phyloP scores from a whole-genome alignment of 805 yeast genomes.

The Ogataea haglerorum region DNA sequence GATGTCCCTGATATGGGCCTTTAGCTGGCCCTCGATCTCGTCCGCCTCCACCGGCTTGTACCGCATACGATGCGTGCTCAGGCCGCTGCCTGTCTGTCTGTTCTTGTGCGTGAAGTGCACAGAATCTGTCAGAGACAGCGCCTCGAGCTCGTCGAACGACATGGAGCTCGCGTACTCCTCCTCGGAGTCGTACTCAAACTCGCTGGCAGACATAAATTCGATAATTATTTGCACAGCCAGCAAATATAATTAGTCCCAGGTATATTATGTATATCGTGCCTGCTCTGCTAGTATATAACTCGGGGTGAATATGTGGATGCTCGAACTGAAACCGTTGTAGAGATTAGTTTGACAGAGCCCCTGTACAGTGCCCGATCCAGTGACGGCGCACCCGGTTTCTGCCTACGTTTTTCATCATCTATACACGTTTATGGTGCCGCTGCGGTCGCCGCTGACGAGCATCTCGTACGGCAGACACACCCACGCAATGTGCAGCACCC shows the following conservation, averaged over 20 bases:
- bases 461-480: slow-evolving; percentile 52
- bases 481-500: slow-evolving; percentile 46
- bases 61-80: slow-evolving; percentile 29
- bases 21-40: slow-evolving; percentile 27
- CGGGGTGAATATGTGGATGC: too few species aligned
- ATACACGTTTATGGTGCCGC: slow-evolving; percentile 63
- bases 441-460: slow-evolving; percentile 63
- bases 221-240: slow-evolving; percentile 7
- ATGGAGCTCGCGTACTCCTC: slow-evolving; percentile 20
- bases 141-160: slow-evolving; percentile 11
- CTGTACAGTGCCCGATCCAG: too few species aligned
- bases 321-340: too few species aligned
- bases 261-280: too few species aligned
- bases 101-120: slow-evolving; percentile 21
- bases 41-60: slow-evolving; percentile 30
- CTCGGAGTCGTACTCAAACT: slow-evolving; percentile 27
- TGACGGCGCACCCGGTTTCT: too few species aligned
- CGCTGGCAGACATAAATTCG: slow-evolving; percentile 13
- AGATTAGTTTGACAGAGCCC: too few species aligned
- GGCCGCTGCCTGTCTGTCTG: slow-evolving; percentile 18
- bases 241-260: too few species aligned
- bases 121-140: slow-evolving; percentile 5
- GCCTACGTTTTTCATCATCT: too few species aligned
- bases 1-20: slow-evolving; percentile 33
- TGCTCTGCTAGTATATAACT: too few species aligned